phyloP scores from a whole-genome alignment of 768 basidiomycete species.

The Suillus luteus region DNA sequence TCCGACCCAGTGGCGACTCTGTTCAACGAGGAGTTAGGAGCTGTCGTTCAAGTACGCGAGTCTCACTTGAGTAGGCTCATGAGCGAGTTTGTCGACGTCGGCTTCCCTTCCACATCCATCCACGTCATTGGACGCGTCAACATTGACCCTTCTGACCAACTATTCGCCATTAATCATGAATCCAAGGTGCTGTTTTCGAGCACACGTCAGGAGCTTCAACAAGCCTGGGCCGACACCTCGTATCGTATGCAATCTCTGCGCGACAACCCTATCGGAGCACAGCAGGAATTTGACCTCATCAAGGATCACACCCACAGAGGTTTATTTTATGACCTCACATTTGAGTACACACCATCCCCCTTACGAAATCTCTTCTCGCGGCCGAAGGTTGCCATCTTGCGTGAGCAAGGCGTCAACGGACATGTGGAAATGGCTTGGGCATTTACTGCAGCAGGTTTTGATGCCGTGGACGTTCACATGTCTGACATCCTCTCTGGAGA shows the following conservation, averaged over 20 bases:
- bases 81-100: constrained; percentile 61
- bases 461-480: constrained; percentile 97
- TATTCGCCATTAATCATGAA: constrained; percentile 59
- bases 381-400: constrained; percentile 91
- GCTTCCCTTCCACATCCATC: constrained; percentile 77
- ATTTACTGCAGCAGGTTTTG: constrained; percentile 91
- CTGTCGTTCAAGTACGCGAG: constrained; percentile 82
- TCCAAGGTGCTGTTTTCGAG: constrained; percentile 58
- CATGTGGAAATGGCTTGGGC: constrained; percentile 99
- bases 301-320: constrained; percentile 56
- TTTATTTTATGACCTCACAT: constrained; percentile 76
- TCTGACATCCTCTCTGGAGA: constrained; percentile 84
- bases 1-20: constrained; percentile 67
- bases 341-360: constrained; percentile 40
- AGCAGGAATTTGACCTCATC: constrained; percentile 84
- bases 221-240: constrained; percentile 93
- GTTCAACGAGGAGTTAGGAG: constrained; percentile 97
- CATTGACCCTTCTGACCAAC: constrained; percentile 54
- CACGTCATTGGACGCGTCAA: constrained; percentile 77
- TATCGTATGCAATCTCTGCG: constrained; percentile 88
- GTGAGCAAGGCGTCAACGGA: constrained; percentile 98
- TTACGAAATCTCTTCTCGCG: constrained; percentile 46
- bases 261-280: constrained; percentile 75
- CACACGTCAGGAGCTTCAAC: constrained; percentile 72
- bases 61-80: constrained; percentile 56